Base-by-base conservation (phyloP, 352 stramenopile genomes). In the Phytophthora multivora region DNA sequence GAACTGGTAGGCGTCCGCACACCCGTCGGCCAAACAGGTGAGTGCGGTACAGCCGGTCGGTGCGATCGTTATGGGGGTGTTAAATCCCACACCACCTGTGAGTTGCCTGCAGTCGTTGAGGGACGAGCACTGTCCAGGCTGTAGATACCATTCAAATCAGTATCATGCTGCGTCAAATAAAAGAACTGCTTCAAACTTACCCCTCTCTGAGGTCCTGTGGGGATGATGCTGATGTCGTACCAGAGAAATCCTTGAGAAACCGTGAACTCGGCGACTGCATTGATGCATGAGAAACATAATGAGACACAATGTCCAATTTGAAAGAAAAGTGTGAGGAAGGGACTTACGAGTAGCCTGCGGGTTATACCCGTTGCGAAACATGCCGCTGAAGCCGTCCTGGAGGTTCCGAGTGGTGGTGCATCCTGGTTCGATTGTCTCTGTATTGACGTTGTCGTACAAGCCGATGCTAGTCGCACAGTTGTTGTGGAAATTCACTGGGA, bases 161-260 rank as follows among this genome's bases (percentile, higher is more conserved):
- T 16, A 46, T 33, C 15, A 19, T 12, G 31, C 26, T 43, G 4
- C 15, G 33, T 43, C 5, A 8, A 30, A 0, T 19, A 12, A 10
- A 16, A 46, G n/a, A 39, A 39, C 33, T 8, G 15, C 3, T 16
- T 18, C 38, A 15, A n/a, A 48, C 64, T 53, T 69, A 73, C 64
- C 31, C 68, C 71, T 18, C 39, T 68, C 10, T 50, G 26, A 36
- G 71, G 55, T 13, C 79, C 76, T 2, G 82, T 90, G 5, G 77
- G 75, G 40, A 89, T 81, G 31, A 79, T 79, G 55, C 74, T 81
- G 63, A 89, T 89, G 55, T 87, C 77, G 59, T 84, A 89, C 79
- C 77, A 89, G 25, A 77, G 40, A 52, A 65, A 79, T 13, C 59
- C 69, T 56, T 64, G 66, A 3, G 57, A 56, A 12, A 86, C 31